A percentile compares a stretch with the other conserved stretches of the same genome.
Conservation (phyloP, 352 stramenopile genomes). For the Blastocystis sp. region DNA sequence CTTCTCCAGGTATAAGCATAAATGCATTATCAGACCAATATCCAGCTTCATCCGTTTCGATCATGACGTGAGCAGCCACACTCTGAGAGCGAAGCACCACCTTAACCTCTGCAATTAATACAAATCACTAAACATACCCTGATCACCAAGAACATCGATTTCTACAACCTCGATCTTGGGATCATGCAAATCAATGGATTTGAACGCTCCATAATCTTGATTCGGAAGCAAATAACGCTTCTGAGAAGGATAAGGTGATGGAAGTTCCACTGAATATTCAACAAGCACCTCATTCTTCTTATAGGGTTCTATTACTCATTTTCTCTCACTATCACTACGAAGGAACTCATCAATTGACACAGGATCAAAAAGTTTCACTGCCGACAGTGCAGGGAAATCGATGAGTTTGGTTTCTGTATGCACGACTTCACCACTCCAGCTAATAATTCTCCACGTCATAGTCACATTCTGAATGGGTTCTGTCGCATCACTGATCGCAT, state of each 20-base stretch:
- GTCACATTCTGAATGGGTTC: conserved; percentile 31
- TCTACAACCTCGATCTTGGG: conserved; percentile 6
- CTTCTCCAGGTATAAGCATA: conserved; percentile 76
- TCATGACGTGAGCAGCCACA: conserved; percentile 79
- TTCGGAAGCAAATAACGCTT: conserved; percentile 45
- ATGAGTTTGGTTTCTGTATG: not conserved
- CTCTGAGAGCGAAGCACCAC: conserved; percentile 70
- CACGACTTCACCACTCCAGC: not conserved
- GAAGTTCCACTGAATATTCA: conserved; percentile 8
- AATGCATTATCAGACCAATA: conserved; percentile 79
- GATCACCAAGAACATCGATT: not conserved
- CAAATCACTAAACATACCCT: not conserved
- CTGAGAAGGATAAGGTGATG: conserved; percentile 6
- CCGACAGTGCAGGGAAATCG: not conserved
- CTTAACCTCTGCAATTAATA: not conserved
- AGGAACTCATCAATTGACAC: conserved; percentile 5
- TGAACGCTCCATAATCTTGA: conserved; percentile 30
- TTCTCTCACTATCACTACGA: not conserved
- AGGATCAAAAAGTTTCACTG: not conserved
- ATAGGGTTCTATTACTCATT: not conserved
- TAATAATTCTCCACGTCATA: not conserved
- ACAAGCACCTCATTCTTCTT: conserved; percentile 20
- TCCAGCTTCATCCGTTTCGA: conserved; percentile 74
- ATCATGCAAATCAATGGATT: not conserved
- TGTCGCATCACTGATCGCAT: not conserved